A percentile compares a stretch with the other conserved stretches of the same genome.
phyloP scores from a whole-genome alignment of 257 asterid species.

The Nicotiana otophora region DNA sequence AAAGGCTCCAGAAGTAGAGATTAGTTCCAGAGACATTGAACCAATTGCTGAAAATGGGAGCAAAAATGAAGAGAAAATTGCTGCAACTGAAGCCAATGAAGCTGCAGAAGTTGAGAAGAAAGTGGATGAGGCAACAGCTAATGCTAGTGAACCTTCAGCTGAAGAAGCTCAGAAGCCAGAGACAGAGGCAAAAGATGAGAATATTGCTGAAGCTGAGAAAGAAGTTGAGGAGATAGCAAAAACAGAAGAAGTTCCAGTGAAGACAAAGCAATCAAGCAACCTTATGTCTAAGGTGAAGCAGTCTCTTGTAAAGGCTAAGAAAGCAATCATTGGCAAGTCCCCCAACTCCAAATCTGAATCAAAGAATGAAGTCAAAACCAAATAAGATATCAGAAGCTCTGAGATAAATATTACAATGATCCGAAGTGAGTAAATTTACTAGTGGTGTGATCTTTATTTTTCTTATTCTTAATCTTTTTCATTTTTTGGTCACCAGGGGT shows the following conservation, averaged over 20 bases:
- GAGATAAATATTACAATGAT: neutral
- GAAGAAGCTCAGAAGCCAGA: constrained; percentile 24
- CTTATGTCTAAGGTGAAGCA: constrained; percentile 77
- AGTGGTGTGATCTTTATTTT: constrained; percentile 34
- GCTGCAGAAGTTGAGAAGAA: constrained; percentile 26
- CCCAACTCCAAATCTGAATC: constrained; percentile 49
- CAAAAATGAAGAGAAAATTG: constrained; percentile 13
- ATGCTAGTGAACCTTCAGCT: neutral
- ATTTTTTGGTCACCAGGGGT: constrained; percentile 27
- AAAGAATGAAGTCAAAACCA: constrained; percentile 36
- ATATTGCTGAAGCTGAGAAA: constrained; percentile 27
- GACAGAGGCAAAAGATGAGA: constrained; percentile 21
- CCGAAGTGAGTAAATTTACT: constrained; percentile 24
- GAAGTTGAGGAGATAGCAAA: constrained; percentile 20
- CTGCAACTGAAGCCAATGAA: constrained; percentile 19
- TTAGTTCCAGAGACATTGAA: constrained; percentile 23
- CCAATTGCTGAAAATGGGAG: constrained; percentile 9
- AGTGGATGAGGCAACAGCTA: constrained; percentile 11
- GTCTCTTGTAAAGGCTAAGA: constrained; percentile 82
- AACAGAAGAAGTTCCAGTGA: constrained; percentile 40
- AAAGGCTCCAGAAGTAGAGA: constrained; percentile 23
- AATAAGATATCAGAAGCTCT: constrained; percentile 12
- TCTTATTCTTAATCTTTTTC: constrained; percentile 18
- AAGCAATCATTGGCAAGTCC: constrained; percentile 80
- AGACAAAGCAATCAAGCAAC: constrained; percentile 53